Percentiles rank a stretch among this genome's conserved stretches.
phyloP scores from a whole-genome alignment of 2,329 filamentous ascomycete genomes.

The Calonectria henricotiae region DNA sequence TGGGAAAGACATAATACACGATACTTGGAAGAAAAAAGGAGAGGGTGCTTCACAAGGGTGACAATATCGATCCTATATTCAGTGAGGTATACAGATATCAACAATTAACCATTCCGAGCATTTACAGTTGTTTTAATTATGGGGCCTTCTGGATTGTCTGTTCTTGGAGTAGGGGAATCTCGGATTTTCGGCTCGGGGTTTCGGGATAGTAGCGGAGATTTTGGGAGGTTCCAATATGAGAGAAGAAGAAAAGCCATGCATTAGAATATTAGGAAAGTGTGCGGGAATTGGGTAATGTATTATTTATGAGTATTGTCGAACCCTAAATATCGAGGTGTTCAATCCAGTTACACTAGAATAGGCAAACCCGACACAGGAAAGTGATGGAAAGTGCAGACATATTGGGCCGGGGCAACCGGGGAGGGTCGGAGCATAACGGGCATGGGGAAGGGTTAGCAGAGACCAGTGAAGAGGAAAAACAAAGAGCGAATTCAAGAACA shows the following conservation, averaged over 20 bases:
- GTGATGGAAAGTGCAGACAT: neutral
- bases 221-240: neutral
- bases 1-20: neutral
- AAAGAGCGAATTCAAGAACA: conserved; percentile 21
- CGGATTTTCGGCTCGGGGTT: conserved; percentile 49
- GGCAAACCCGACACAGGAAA: neutral
- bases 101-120: neutral
- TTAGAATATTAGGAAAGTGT: neutral
- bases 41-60: neutral
- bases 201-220: conserved; percentile 37
- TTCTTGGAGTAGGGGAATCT: conserved; percentile 20
- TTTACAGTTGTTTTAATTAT: neutral
- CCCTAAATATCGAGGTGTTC: neutral
- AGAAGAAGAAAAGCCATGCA: neutral
- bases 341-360: neutral
- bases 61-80: too few species aligned
- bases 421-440: conserved; percentile 17
- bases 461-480: conserved; percentile 26
- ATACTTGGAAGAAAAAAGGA: neutral
- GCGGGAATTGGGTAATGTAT: neutral
- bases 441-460: conserved; percentile 15
- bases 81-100: neutral
- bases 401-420: conserved; percentile 32
- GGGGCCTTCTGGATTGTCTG: neutral
- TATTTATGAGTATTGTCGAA: neutral